Evolutionary conservation across 805 yeast species (phyloP), one percentile per base, ranked within the genome.

Genomic region (Jamesozyma lodderae): DNA sequence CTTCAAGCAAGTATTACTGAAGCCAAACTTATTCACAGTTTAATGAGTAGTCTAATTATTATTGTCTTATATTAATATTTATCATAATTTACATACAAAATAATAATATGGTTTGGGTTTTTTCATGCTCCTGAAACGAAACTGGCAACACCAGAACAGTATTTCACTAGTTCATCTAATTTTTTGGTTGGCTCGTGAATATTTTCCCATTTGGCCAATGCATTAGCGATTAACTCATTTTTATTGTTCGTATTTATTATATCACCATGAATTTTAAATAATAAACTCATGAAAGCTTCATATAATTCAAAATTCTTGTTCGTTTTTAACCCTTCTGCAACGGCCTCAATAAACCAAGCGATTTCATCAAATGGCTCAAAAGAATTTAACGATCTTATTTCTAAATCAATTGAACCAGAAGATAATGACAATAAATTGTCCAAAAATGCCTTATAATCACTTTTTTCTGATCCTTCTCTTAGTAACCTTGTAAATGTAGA

Each of bases 231-330:
- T n/a, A 55, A 52, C 2, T 57, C 63, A 31, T 66, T 69, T 2
- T 36, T 52, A 41, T 53, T 58, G 45, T 55, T 60, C 38, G 56
- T 63, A 53, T 57, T 64, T 23, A 92, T 64, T 6, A 84, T 77
- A 57, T 90, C 97, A 19, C 90, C 88, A 60, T 92, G 98, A 35
- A 72, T 72, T 53, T 75, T 77, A 44, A 86, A 67, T 38, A 88
- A 68, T 68, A 86, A 69, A 15, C 77, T 67, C 70, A 84, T 76
- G 60, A 86, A 73, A 1, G 95, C 94, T 56, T 86, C 87, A 37
- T 79, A 72, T 14, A 90, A 63, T 48, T 92, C 99, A 55, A 73
- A 77, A 59, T 87, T 76, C 13, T 46, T 57, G 41, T 81, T 81
- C 5, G 66, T 43, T 6, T 55, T 47, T 33, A 83, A 56, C 1